Conservation (phyloP, 257 asterid genomes). For the Hygrophila difformis region DNA sequence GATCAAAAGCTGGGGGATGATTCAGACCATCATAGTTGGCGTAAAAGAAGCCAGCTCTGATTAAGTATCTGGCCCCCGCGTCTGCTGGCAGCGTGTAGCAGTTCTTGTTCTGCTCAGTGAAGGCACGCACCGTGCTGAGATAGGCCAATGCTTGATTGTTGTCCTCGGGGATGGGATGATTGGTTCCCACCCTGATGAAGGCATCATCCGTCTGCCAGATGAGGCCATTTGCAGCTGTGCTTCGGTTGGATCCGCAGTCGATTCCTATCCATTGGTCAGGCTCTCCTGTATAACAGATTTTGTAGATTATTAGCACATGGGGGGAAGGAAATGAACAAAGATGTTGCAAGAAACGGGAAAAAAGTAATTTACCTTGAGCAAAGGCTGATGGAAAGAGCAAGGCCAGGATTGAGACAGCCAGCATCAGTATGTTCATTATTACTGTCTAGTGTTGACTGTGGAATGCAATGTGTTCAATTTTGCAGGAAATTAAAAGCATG, state of each 20-base stretch:
- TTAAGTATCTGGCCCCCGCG: conserved; percentile 8
- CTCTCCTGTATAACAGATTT: no score
- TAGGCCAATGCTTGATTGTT: neutral
- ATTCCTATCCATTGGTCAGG: conserved; percentile 15
- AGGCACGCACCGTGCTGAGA: conserved; percentile 10
- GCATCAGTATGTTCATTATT: no score
- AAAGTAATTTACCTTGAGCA: no score
- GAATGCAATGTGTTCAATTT: no score
- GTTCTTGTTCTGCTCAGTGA: conserved; percentile 20
- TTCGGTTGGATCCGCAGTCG: conserved; percentile 12
- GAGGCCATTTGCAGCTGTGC: conserved; percentile 1
- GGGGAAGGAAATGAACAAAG: no score
- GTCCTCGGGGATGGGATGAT: neutral
- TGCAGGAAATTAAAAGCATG: no score
- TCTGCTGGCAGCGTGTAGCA: conserved; percentile 13
- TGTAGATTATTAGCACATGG: no score
- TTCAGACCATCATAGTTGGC: conserved; percentile 11
- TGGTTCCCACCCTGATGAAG: conserved; percentile 14
- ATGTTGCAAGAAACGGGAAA: no score
- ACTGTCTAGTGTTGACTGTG: no score
- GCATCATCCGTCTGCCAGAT: conserved; percentile 13
- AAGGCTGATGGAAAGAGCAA: conserved; percentile 2
- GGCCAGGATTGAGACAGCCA: neutral
- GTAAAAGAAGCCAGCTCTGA: conserved; percentile 11
- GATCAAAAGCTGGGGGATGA: conserved; percentile 18